These are phyloP conservation scores for Saturnispora dispora DNA, from an alignment of 805 yeast genomes.

Conservation along the genomic window DNA sequence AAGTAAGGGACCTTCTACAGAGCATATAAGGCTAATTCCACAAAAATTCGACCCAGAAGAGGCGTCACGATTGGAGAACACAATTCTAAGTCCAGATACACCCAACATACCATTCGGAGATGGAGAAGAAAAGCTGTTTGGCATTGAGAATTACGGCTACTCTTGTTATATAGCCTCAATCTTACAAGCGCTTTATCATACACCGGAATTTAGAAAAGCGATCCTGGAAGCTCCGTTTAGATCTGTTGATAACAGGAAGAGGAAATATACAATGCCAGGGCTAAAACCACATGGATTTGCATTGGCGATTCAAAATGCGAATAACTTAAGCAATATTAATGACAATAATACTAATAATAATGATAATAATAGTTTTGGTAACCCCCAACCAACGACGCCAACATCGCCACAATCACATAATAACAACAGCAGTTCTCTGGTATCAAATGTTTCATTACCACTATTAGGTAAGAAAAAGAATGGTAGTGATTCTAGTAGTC, in stretches of 20 bases:
- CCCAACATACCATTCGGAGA: conserved; percentile 46
- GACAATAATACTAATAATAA: not conserved
- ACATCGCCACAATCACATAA: not conserved
- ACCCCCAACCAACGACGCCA: not conserved
- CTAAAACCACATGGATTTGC: conserved; percentile 32
- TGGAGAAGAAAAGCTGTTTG: conserved; percentile 62
- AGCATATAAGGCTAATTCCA: not conserved
- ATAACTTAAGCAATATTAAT: not conserved
- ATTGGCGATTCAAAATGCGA: conserved; percentile 9
- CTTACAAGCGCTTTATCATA: conserved; percentile 75
- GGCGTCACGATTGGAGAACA: conserved; percentile 18
- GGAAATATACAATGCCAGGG: conserved; percentile 35
- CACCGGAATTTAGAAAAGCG: conserved; percentile 55
- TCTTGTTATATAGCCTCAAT: conserved; percentile 94
- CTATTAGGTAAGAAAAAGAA: not conserved
- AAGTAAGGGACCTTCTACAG: not conserved
- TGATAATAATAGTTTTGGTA: not conserved
- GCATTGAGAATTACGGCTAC: conserved; percentile 80
- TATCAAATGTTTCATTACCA: not conserved
- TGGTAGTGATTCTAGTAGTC: not conserved
- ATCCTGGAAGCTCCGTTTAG: conserved; percentile 41
- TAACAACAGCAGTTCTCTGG: not conserved
- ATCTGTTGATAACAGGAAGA: conserved; percentile 25
- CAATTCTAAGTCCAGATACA: conserved; percentile 16
- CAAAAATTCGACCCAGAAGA: conserved; percentile 14